Conservation (phyloP, 306 rosid genomes). For the Cicer bijugum region DNA sequence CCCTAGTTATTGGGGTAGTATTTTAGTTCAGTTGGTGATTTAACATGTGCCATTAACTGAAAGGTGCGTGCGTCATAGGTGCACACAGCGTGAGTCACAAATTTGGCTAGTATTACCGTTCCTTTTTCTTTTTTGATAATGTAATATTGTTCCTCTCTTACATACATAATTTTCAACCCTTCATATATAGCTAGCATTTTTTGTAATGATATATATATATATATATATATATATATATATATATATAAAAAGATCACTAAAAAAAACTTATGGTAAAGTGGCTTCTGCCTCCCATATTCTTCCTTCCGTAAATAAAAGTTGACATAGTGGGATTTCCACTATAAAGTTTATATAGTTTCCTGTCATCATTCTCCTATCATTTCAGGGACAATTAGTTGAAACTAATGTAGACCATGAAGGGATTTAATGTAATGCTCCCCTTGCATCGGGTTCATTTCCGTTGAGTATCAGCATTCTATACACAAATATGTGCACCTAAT, state of each 20-base stretch:
- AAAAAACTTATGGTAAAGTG: constrained; percentile 16
- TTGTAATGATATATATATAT: background rate
- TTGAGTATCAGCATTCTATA: constrained; percentile 7
- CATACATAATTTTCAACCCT: background rate
- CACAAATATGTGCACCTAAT: constrained; percentile 41
- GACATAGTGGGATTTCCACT: constrained; percentile 46
- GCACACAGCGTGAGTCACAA: background rate
- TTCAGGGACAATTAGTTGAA: constrained; percentile 26
- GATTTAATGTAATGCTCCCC: constrained; percentile 1
- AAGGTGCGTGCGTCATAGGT: background rate
- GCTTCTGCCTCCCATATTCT: background rate
- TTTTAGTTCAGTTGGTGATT: constrained; percentile 2
- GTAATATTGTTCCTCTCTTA: background rate
- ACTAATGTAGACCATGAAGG: constrained; percentile 29
- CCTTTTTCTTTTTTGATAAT: background rate
- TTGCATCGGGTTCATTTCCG: background rate
- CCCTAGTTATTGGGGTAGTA: constrained; percentile 5
- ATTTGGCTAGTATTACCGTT: background rate
- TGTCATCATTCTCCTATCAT: constrained; percentile 29
- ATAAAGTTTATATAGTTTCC: constrained; percentile 12
- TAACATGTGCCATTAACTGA: background rate
- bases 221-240: background rate
- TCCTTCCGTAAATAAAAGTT: background rate
- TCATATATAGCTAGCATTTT: background rate
- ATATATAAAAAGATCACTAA: background rate